Conservation (phyloP, 2,329 filamentous ascomycete genomes). For the Diaporthe sp. region DNA sequence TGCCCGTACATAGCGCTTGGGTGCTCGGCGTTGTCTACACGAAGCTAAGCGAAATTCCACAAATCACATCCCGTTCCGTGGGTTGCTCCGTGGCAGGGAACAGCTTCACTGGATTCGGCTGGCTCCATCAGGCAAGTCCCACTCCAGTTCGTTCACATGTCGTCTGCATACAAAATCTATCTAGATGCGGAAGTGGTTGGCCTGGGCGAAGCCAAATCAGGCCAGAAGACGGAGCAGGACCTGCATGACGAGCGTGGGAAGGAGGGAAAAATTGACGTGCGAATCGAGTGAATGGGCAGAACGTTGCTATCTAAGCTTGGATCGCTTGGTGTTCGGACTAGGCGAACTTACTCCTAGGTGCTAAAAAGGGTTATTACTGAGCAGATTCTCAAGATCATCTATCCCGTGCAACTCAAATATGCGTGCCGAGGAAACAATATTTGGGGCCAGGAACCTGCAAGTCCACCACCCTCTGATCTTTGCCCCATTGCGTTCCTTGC, state of each 20-base stretch:
- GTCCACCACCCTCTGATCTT: conserved; percentile 6
- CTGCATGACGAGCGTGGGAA: neutral
- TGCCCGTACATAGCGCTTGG: neutral
- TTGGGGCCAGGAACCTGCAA: neutral
- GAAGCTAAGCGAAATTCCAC: conserved; percentile 29
- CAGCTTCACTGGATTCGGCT: neutral
- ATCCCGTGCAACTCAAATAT: neutral
- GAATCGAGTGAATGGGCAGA: neutral
- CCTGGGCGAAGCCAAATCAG: no score
- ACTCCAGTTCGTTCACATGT: neutral
- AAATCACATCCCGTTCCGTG: neutral
- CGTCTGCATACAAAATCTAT: neutral
- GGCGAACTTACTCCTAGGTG: neutral
- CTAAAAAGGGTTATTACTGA: neutral
- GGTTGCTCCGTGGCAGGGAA: neutral
- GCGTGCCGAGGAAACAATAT: conserved; percentile 1
- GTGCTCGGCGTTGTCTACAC: conserved; percentile 19
- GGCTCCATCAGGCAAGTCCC: neutral
- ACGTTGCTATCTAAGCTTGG: neutral
- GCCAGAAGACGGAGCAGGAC: neutral
- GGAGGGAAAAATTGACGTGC: no score
- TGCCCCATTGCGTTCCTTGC: conserved; percentile 8
- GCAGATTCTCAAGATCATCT: neutral
- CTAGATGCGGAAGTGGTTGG: neutral
- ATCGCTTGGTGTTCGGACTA: neutral